Conservation (phyloP, 2,329 filamentous ascomycete species). For the Xylariaceae sp. region DNA sequence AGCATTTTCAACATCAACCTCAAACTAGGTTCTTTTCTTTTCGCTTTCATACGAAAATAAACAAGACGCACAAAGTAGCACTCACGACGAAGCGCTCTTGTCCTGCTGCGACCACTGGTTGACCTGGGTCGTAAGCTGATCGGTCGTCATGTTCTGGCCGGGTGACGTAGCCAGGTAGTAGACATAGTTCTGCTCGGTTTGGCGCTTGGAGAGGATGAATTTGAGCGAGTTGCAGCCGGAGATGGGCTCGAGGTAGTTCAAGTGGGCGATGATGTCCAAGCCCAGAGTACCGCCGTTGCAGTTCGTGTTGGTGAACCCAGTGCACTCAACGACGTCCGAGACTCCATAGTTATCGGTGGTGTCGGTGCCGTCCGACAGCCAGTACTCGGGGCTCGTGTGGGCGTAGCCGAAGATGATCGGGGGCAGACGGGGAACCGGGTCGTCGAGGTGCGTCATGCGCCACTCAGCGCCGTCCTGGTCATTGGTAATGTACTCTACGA, state of each 20-base stretch:
- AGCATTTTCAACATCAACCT: no score
- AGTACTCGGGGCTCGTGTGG: slow-evolving; percentile 69
- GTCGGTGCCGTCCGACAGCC: slow-evolving; percentile 41
- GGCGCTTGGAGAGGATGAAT: slow-evolving; percentile 21
- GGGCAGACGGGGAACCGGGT: slow-evolving; percentile 66
- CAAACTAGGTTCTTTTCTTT: neutral
- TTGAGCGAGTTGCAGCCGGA: slow-evolving; percentile 35
- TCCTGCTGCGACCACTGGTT: slow-evolving; percentile 26
- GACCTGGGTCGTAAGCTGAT: slow-evolving; percentile 21
- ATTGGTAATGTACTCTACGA: slow-evolving; percentile 50
- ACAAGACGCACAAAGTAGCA: neutral
- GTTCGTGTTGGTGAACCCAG: slow-evolving; percentile 41
- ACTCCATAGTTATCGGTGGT: slow-evolving; percentile 35
- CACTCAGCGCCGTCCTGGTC: slow-evolving; percentile 49
- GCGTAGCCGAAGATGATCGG: slow-evolving; percentile 57
- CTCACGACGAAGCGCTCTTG: slow-evolving; percentile 4
- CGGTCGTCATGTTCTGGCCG: slow-evolving; percentile 21
- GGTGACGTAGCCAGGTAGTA: slow-evolving; percentile 21
- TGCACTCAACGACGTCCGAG: slow-evolving; percentile 43
- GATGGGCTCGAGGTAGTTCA: slow-evolving; percentile 46
- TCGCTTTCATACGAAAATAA: neutral
- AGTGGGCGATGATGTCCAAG: slow-evolving; percentile 44
- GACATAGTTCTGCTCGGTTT: slow-evolving; percentile 6
- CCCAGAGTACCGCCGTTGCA: slow-evolving; percentile 48
- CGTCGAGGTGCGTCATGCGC: slow-evolving; percentile 63